Evolutionary conservation across 2,329 filamentous ascomycete species (phyloP).

Genomic region (Pyrenophora graminea): DNA sequence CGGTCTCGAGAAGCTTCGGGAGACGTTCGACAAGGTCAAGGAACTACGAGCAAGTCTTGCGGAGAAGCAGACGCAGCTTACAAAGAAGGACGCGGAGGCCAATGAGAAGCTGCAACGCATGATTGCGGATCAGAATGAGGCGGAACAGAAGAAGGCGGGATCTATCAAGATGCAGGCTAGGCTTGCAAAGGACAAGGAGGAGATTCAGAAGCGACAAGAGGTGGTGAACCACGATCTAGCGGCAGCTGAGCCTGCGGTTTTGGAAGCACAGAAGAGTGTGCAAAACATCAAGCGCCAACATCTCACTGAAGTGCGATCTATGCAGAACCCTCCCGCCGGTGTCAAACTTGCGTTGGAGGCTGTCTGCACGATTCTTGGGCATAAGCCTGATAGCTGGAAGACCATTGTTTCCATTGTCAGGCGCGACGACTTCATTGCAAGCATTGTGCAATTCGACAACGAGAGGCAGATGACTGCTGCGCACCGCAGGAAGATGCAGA

Average conservation of each 20-base stretch:
- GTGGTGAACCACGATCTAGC: slow-evolving; percentile 87
- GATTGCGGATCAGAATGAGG: slow-evolving; percentile 93
- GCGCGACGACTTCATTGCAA: slow-evolving; percentile 94
- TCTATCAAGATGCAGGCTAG: slow-evolving; percentile 88
- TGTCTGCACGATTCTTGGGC: slow-evolving; percentile 92
- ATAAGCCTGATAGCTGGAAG: slow-evolving; percentile 91
- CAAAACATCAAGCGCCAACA: slow-evolving; percentile 98
- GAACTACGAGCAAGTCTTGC: slow-evolving; percentile 89
- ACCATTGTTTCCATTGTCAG: slow-evolving; percentile 85
- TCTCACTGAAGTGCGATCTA: slow-evolving; percentile 94
- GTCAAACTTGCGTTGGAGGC: slow-evolving; percentile 92
- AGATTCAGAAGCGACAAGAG: slow-evolving; percentile 80
- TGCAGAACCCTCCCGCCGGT: slow-evolving; percentile 88
- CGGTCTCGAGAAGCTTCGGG: slow-evolving; percentile 92
- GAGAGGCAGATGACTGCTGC: slow-evolving; percentile 88
- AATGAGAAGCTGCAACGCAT: slow-evolving; percentile 97
- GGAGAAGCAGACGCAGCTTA: slow-evolving; percentile 90
- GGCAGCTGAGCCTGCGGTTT: slow-evolving; percentile 87
- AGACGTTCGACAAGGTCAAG: slow-evolving; percentile 96
- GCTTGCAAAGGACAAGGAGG: slow-evolving; percentile 84
- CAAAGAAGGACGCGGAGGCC: slow-evolving; percentile 91
- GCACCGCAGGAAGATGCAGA: slow-evolving; percentile 85
- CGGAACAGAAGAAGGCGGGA: slow-evolving; percentile 84
- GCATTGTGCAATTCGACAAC: slow-evolving; percentile 96
- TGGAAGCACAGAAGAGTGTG: slow-evolving; percentile 92